These are phyloP conservation scores for Floccularia luteovirens DNA, from an alignment of 768 basidiomycete species.

Conservation along the genomic window DNA sequence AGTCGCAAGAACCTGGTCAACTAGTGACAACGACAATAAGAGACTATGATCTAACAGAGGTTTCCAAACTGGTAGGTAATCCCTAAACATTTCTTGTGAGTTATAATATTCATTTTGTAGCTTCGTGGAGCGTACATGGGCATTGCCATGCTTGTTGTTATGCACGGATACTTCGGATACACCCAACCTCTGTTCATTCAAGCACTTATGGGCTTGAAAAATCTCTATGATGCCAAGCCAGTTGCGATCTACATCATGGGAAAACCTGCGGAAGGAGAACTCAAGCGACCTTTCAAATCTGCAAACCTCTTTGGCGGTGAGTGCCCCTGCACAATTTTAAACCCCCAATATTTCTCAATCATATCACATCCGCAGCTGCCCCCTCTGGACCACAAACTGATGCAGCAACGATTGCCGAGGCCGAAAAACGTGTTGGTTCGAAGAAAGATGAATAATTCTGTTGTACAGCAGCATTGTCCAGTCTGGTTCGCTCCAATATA, in stretches of 20 bases:
- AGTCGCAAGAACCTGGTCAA: conserved; percentile 62
- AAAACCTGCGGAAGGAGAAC: conserved; percentile 73
- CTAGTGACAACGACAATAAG: conserved; percentile 86
- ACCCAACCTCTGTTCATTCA: conserved; percentile 97
- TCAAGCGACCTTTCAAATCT: conserved; percentile 85
- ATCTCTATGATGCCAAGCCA: conserved; percentile 78
- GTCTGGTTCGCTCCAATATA: no score
- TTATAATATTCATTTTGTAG: conserved; percentile 18
- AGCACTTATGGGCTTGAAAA: conserved; percentile 91
- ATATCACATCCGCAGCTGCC: conserved; percentile 17
- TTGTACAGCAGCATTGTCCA: no score
- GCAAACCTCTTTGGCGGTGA: conserved; percentile 66
- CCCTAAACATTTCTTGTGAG: not conserved
- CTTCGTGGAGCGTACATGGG: conserved; percentile 65
- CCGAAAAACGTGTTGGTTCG: conserved; percentile 74
- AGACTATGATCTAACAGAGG: conserved; percentile 90
- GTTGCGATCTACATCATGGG: conserved; percentile 80
- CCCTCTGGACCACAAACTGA: conserved; percentile 76
- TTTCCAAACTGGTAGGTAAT: conserved; percentile 63
- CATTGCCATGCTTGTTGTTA: conserved; percentile 83
- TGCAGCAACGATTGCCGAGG: conserved; percentile 79
- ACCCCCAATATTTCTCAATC: conserved; percentile 1
- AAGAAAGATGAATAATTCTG: conserved; percentile 76
- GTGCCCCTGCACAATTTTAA: conserved; percentile 20
- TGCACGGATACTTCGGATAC: conserved; percentile 93